Evolutionary conservation across 345 rosid genomes (phyloP).

Genomic region (Eucalyptus erythrocorys): DNA sequence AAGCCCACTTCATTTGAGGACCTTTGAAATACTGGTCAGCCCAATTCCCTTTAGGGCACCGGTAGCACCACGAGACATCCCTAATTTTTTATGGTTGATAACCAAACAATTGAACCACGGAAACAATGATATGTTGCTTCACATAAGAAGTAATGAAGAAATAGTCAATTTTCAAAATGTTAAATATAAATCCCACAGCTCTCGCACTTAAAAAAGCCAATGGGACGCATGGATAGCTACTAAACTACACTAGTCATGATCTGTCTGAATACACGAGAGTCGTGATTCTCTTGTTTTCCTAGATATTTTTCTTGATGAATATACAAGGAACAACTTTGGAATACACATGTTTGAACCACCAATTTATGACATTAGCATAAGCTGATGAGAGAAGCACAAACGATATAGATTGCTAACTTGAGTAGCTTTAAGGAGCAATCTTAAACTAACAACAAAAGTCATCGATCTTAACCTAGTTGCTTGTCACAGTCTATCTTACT

Average conservation of each 20-base stretch:
- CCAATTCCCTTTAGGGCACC: background rate
- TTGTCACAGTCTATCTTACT: background rate
- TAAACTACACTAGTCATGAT: background rate
- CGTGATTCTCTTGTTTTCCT: background rate
- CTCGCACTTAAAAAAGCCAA: background rate
- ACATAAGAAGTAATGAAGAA: background rate
- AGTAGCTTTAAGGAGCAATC: background rate
- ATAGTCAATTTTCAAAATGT: background rate
- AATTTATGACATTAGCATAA: background rate
- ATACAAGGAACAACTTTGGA: background rate
- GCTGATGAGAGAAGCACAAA: background rate
- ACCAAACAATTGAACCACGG: background rate
- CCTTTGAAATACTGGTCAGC: background rate
- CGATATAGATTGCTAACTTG: background rate
- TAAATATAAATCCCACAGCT: background rate
- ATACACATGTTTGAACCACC: background rate
- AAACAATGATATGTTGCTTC: background rate
- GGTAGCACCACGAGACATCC: background rate
- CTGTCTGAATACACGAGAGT: background rate
- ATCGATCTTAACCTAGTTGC: background rate
- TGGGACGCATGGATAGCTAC: background rate
- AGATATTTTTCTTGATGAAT: background rate
- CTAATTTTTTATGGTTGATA: background rate
- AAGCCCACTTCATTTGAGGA: background rate
- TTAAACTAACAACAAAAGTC: fast-evolving